Conservation (phyloP, 2,329 filamentous ascomycete species). For the Phialophora expanda region DNA sequence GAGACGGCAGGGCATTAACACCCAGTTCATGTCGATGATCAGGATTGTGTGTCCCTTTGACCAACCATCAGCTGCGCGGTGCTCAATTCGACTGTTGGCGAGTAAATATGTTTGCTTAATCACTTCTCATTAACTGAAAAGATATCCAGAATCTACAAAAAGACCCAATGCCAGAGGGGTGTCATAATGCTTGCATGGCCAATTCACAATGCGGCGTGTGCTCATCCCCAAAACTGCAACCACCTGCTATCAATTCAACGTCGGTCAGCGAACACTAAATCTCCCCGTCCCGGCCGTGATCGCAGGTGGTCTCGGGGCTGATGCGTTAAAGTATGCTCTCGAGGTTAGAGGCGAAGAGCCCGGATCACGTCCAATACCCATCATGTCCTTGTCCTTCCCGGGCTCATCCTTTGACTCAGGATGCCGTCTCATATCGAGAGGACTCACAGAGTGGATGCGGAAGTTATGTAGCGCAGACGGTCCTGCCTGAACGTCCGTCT, state of each 20-base stretch:
- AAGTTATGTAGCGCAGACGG: slow-evolving; percentile 26
- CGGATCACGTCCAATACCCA: slow-evolving; percentile 20
- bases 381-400: slow-evolving; percentile 22
- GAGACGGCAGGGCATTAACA: no score
- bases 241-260: neutral
- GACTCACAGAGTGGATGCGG: slow-evolving; percentile 33
- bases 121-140: slow-evolving; percentile 3
- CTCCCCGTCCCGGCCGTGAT: slow-evolving; percentile 38
- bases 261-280: slow-evolving; percentile 40
- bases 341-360: slow-evolving; percentile 33
- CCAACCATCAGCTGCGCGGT: no score
- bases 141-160: slow-evolving; percentile 8
- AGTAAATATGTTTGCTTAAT: neutral
- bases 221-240: neutral
- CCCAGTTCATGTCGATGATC: no score
- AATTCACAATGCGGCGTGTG: neutral
- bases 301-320: slow-evolving; percentile 22
- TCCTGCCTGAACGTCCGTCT: slow-evolving; percentile 34
- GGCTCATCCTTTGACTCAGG: slow-evolving; percentile 17
- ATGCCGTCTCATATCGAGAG: slow-evolving; percentile 36
- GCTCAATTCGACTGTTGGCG: neutral
- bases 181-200: neutral
- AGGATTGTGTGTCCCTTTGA: no score
- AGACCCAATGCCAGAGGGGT: neutral
- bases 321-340: slow-evolving; percentile 22